Evolutionary conservation across 768 basidiomycete species (phyloP).

Genomic region (Auricularia sp.): DNA sequence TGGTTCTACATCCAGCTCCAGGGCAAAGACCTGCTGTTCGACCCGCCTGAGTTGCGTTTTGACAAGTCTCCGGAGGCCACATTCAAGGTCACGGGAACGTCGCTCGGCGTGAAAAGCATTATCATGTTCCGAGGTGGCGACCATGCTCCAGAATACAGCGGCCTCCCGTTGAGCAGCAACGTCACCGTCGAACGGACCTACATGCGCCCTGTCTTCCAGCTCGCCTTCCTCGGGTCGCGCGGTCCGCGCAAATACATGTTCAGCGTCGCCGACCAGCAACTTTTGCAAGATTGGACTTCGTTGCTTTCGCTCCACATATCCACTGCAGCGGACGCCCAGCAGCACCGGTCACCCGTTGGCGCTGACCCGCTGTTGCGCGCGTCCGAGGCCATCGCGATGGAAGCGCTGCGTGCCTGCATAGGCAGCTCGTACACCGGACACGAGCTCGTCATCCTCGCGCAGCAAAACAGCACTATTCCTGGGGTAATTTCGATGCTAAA

Average conservation of each 20-base stretch:
- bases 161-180: conserved; percentile 67
- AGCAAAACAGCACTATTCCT: background rate
- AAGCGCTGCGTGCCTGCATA: background rate
- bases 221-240: conserved; percentile 66
- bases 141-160: conserved; percentile 73
- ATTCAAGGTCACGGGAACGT: conserved; percentile 82
- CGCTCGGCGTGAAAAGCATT: conserved; percentile 73
- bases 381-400: background rate
- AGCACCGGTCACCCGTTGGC: background rate
- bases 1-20: conserved; percentile 70
- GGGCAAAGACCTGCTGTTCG: conserved; percentile 82
- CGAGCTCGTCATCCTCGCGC: background rate
- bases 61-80: conserved; percentile 67
- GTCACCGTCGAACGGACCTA: conserved; percentile 83
- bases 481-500: background rate
- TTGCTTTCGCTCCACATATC: background rate
- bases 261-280: conserved; percentile 59
- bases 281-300: background rate
- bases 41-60: conserved; percentile 77
- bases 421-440: background rate
- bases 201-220: conserved; percentile 94
- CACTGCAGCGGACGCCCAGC: background rate
- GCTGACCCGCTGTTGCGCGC: background rate
- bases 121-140: conserved; percentile 75
- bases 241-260: conserved; percentile 90